phyloP scores from a whole-genome alignment of 2,329 filamentous ascomycete species.

The Rugonectria rugulosa region DNA sequence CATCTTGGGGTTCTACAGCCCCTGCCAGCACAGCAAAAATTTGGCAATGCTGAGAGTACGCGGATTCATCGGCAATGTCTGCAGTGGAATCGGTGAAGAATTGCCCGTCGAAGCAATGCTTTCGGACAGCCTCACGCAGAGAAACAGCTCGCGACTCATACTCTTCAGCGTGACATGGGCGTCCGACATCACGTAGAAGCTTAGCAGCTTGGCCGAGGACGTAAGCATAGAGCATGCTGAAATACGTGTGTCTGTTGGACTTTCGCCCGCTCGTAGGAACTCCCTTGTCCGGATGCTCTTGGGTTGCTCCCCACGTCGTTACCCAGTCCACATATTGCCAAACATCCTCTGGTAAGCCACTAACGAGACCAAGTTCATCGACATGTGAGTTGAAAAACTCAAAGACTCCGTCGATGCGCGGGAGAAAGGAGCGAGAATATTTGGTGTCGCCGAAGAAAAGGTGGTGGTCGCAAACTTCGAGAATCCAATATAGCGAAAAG shows the following conservation, averaged over 20 bases:
- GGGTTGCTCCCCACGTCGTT: conserved; percentile 22
- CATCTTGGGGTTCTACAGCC: conserved; percentile 25
- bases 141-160: conserved; percentile 37
- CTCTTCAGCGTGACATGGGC: conserved; percentile 42
- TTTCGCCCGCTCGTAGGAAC: conserved; percentile 47
- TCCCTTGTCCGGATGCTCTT: conserved; percentile 35
- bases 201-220: conserved; percentile 43
- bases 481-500: conserved; percentile 49
- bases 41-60: conserved; percentile 47
- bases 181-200: conserved; percentile 42
- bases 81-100: conserved; percentile 47
- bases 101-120: conserved; percentile 43
- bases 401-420: conserved; percentile 44
- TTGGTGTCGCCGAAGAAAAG: conserved; percentile 44
- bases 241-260: conserved; percentile 42
- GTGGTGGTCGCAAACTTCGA: conserved; percentile 47
- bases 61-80: conserved; percentile 34
- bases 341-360: conserved; percentile 32
- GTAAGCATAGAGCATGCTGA: conserved; percentile 46
- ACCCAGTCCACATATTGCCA: conserved; percentile 50
- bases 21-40: conserved; percentile 46
- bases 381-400: conserved; percentile 39
- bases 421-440: conserved; percentile 42
- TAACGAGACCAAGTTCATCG: conserved; percentile 22
- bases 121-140: conserved; percentile 36